phyloP scores from a whole-genome alignment of 306 rosid species.

The Geum urbanum region DNA sequence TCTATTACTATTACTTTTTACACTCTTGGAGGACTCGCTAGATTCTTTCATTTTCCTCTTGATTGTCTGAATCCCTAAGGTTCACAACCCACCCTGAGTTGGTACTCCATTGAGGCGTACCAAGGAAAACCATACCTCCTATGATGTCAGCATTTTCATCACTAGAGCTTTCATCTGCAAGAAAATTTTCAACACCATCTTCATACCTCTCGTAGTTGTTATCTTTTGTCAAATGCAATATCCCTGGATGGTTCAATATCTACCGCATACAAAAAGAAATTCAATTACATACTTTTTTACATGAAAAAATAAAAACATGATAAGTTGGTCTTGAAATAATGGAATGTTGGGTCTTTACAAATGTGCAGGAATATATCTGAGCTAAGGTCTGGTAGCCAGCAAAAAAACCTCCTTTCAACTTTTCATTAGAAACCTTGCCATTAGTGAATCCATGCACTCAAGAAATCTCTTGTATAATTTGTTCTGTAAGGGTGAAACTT shows the following conservation, averaged over 20 bases:
- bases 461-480: conserved; percentile 85
- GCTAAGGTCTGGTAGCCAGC: conserved; percentile 98
- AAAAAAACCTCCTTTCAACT: conserved; percentile 77
- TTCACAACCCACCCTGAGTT: no score
- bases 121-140: conserved; percentile 51
- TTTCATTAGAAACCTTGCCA: conserved; percentile 52
- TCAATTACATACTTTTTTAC: conserved; percentile 19
- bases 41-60: no score
- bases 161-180: conserved; percentile 87
- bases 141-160: conserved; percentile 79
- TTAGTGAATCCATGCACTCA: conserved; percentile 84
- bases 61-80: no score
- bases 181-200: conserved; percentile 81
- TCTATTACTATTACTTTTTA: no score
- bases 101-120: no score
- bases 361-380: conserved; percentile 47
- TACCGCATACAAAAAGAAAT: conserved; percentile 40
- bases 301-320: no score
- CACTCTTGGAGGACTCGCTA: no score
- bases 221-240: conserved; percentile 88
- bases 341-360: background rate
- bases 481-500: conserved; percentile 88
- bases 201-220: conserved; percentile 60
- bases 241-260: conserved; percentile 99
- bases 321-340: background rate